Base-by-base conservation (phyloP, 805 yeast genomes). In the Sungouiella blattae region DNA sequence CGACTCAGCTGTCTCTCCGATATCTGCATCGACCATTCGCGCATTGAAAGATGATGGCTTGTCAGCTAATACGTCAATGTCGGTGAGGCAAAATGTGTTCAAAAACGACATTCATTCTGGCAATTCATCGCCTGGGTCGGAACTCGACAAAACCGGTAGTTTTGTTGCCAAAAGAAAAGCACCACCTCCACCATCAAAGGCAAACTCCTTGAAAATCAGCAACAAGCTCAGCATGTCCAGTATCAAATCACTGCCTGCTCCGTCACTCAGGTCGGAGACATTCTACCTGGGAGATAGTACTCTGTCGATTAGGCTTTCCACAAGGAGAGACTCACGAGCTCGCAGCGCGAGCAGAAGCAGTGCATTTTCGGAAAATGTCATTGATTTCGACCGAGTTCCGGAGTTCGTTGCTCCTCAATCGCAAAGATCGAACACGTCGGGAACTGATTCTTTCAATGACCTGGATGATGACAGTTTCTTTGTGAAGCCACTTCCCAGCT, bases 371-470 rank as follows among this genome's bases (percentile, higher is more conserved):
- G 95, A 87, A 44, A 85, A 84, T 49, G 73, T 69, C 2, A 73
- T 87, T 21, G 75, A 79, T 2, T 89, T 89, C 62, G 83, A 75
- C n/a, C 80, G 74, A 41, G 89, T 81, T 0, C 93, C 95, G 0
- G 36, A 30, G 4, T 46, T 39, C 25, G 41, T 8, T 6, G 14
- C 29, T 12, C 34, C 39, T 1, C 16, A 26, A 6, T n/a, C n/a
- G n/a, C n/a, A n/a, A n/a, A n/a, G n/a, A n/a, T n/a, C n/a, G n/a
- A n/a, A n/a, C n/a, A n/a, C n/a, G n/a, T n/a, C n/a, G n/a, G n/a
- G n/a, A n/a, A n/a, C n/a, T n/a, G n/a, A n/a, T n/a, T n/a, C n/a
- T n/a, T n/a, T n/a, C n/a, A 24, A 32, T 15, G 38, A 35, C 16
- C 22, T 22, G 14, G 39, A 34, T 16, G 30, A 30, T 9, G 39